These are phyloP conservation scores for Drechmeria coniospora DNA, from an alignment of 2,329 filamentous ascomycete genomes.

Conservation along the genomic window DNA sequence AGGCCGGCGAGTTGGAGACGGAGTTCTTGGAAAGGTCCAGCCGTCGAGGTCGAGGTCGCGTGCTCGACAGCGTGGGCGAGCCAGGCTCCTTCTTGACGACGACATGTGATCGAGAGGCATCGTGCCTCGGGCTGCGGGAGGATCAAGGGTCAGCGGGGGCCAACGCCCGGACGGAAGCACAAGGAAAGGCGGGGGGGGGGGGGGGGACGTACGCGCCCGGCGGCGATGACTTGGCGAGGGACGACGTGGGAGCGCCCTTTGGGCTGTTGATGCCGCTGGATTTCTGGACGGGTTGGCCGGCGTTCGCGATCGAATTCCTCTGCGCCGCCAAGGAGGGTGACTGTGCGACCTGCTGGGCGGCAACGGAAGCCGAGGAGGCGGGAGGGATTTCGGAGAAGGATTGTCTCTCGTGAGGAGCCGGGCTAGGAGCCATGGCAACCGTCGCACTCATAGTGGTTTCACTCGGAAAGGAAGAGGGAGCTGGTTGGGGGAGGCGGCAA, in stretches of 20 bases:
- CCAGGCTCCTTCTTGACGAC: constrained; percentile 93
- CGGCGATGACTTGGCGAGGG: constrained; percentile 38
- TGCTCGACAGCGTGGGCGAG: constrained; percentile 63
- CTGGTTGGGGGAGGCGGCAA: background rate
- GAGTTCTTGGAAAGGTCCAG: constrained; percentile 60
- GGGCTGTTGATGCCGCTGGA: constrained; percentile 40
- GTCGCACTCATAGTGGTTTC: constrained; percentile 45
- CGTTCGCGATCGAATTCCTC: constrained; percentile 22
- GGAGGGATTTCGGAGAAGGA: constrained; percentile 37
- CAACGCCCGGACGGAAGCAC: too few relatives aligned
- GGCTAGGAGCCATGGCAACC: constrained; percentile 53
- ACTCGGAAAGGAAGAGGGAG: background rate
- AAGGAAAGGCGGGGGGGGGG: constrained; percentile 1
- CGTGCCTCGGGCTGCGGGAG: constrained; percentile 1
- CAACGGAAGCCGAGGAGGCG: constrained; percentile 16
- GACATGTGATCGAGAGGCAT: constrained; percentile 51
- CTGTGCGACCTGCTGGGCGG: constrained; percentile 8
- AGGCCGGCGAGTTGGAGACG: constrained; percentile 35
- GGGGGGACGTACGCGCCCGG: constrained; percentile 38
- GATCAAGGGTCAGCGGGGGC: constrained; percentile 5
- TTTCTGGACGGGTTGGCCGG: constrained; percentile 28
- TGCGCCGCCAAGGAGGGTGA: constrained; percentile 29
- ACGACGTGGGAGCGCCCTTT: constrained; percentile 19
- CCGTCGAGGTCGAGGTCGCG: constrained; percentile 48
- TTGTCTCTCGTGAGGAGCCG: constrained; percentile 48